Conservation (phyloP, 106 monocot species). For the Phalaenopsis aphrodite region DNA sequence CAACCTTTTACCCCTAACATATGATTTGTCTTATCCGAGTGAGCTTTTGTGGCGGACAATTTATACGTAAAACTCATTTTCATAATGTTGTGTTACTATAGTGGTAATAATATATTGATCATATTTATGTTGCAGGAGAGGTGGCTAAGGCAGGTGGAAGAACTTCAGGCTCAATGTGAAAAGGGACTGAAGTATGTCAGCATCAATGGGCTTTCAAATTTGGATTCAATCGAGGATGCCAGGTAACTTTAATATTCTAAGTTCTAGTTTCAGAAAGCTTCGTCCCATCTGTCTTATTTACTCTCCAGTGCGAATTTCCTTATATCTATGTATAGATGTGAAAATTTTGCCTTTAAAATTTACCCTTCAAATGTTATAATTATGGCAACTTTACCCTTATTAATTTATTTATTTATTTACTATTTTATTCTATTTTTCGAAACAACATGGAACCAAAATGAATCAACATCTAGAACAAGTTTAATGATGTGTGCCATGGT, state of each 20-base stretch:
- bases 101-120: slow-evolving; percentile 1
- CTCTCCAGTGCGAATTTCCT: neutral
- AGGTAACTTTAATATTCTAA: slow-evolving; percentile 21
- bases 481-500: no score
- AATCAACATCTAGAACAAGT: no score
- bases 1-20: neutral
- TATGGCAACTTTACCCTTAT: neutral
- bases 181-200: slow-evolving; percentile 44
- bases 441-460: no score
- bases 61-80: no score
- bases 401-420: neutral
- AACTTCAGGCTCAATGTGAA: slow-evolving; percentile 67
- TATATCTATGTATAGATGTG: neutral
- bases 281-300: neutral
- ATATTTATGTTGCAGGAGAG: slow-evolving; percentile 40
- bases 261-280: neutral
- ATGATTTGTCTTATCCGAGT: neutral
- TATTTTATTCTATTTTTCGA: no score
- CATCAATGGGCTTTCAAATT: slow-evolving; percentile 11
- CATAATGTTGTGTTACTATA: neutral
- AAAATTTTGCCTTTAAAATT: neutral
- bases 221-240: slow-evolving; percentile 20
- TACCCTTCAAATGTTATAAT: neutral
- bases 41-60: neutral
- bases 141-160: slow-evolving; percentile 64